phyloP scores from a whole-genome alignment of 1,284 basidiomycete genomes.

The Gymnopus androsaceus region DNA sequence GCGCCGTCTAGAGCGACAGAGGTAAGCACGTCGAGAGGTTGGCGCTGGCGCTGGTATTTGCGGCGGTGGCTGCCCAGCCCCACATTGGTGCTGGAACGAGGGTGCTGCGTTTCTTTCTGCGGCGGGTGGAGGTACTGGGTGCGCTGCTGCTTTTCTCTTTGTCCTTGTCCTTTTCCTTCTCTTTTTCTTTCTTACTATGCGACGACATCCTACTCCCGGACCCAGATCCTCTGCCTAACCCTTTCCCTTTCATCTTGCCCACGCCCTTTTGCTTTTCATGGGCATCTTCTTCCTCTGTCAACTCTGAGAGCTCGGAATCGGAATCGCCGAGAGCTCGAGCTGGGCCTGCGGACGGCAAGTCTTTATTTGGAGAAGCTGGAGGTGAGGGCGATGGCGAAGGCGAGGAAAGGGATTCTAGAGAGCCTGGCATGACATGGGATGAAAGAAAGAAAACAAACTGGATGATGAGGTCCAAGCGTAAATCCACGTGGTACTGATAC shows the following conservation, averaged over 20 bases:
- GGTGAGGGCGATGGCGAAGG: conserved; percentile 56
- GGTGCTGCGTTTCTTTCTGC: conserved; percentile 61
- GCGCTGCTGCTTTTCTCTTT: conserved; percentile 20
- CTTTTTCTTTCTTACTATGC: conserved; percentile 75
- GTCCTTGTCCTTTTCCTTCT: conserved; percentile 23
- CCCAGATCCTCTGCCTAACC: conserved; percentile 14
- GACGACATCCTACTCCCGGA: too few relatives aligned
- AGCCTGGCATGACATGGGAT: too few relatives aligned
- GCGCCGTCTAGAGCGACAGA: conserved; percentile 13
- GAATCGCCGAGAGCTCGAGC: conserved; percentile 52
- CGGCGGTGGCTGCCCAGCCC: conserved; percentile 69
- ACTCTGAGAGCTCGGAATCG: conserved; percentile 77
- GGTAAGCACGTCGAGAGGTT: conserved; percentile 17
- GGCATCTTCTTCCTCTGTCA: conserved; percentile 74
- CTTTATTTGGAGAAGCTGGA: conserved; percentile 24
- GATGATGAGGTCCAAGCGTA: too few relatives aligned
- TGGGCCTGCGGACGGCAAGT: conserved; percentile 7
- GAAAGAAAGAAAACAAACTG: too few relatives aligned
- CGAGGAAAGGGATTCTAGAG: conserved; percentile 66
- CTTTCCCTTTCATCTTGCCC: too few relatives aligned
- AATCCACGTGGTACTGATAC: too few relatives aligned
- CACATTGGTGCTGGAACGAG: conserved; percentile 76
- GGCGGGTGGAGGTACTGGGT: conserved; percentile 22
- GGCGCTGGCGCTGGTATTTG: neutral
- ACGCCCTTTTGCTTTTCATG: conserved; percentile 20